A percentile compares a stretch with the other conserved stretches of the same genome.
These are phyloP conservation scores for Ceratocystis diversiconidia DNA, from an alignment of 2,329 filamentous ascomycete species.

Conservation along the genomic window DNA sequence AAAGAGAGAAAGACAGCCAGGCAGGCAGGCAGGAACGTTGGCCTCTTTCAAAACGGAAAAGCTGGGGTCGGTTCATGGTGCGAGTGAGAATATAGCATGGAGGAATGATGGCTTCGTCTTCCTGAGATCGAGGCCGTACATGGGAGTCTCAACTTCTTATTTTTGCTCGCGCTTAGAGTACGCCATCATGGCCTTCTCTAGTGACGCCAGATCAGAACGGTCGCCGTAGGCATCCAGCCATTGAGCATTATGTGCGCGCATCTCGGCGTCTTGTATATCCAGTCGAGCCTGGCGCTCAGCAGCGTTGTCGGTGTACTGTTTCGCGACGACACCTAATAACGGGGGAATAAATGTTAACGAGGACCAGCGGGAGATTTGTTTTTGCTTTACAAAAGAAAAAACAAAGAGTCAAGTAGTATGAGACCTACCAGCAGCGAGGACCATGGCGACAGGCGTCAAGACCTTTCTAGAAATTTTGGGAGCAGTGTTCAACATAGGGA, in stretches of 20 bases:
- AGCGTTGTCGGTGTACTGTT: slow-evolving; percentile 9
- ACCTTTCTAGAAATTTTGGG: slow-evolving; percentile 18
- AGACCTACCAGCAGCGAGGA: slow-evolving; percentile 24
- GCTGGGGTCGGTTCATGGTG: no score
- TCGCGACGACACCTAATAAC: slow-evolving; percentile 11
- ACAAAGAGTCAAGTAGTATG: neutral
- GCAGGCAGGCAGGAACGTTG: neutral
- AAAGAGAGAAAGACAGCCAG: neutral
- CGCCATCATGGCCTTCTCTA: slow-evolving; percentile 34
- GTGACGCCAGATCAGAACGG: slow-evolving; percentile 33
- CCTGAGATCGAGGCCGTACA: neutral
- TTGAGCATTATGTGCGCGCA: slow-evolving; percentile 28
- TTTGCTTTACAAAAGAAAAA: neutral
- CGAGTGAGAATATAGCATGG: no score
- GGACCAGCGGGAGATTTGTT: no score
- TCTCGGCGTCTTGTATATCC: slow-evolving; percentile 27
- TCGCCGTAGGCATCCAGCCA: slow-evolving; percentile 38
- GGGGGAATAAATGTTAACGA: neutral
- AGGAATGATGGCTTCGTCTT: neutral
- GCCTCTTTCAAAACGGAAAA: neutral
- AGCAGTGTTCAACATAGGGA: slow-evolving; percentile 22
- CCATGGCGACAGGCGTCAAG: slow-evolving; percentile 23
- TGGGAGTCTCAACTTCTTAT: neutral
- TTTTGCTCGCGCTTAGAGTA: slow-evolving; percentile 27
- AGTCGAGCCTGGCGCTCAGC: slow-evolving; percentile 22